Base-by-base conservation (phyloP, 2,329 filamentous ascomycete species). In the Aspergillus clavatus region DNA sequence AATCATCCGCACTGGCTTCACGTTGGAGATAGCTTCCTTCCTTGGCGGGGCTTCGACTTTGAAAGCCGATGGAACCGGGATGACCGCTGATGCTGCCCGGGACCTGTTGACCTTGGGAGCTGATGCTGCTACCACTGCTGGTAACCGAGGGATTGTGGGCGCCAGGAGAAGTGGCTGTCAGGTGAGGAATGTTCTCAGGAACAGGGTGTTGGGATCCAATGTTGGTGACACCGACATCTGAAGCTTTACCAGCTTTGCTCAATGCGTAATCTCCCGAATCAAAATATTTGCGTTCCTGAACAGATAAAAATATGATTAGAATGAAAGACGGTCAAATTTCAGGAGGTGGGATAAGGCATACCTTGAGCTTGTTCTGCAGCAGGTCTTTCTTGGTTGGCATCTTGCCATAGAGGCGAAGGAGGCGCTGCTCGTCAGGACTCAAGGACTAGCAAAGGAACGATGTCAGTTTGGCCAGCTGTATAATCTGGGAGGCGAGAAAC, bases 371-470 rank as follows among this genome's bases (percentile, higher is more conserved):
- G 78, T 97, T 97, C 77, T 94, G 89, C 60, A 97, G 84, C 63
- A 96, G 81, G 71, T 96, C 91, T 70, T 90, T 94, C 71, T 93
- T 93, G 71, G 87, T 95, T 54, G 93, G 93, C 50, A 97, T 84
- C 75, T 97, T 97, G 73, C 93, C 93, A 72, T 98, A 98, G 55
- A 97, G 84, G 56, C 90, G 87, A 79, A 97, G 93, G 65, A 97
- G 84, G 53, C 88, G 87, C 73, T 96, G 90, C 78, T 98, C 93
- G 63, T 98, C 93, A 51, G 90, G 85, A 43, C 86, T 87, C 72
- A 98, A 81, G 57, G 88, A 87, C 93, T 97, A 68, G 46, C 24
- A 36, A n/a, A n/a, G 35, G 6, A 36, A 42, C 29, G 11, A 23
- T 31, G 48, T 58, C 38, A 59, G 45, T 40, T 14, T 11, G 8